Conservation (phyloP, 1,139 yeast species). For the Komagataea norvegica region DNA sequence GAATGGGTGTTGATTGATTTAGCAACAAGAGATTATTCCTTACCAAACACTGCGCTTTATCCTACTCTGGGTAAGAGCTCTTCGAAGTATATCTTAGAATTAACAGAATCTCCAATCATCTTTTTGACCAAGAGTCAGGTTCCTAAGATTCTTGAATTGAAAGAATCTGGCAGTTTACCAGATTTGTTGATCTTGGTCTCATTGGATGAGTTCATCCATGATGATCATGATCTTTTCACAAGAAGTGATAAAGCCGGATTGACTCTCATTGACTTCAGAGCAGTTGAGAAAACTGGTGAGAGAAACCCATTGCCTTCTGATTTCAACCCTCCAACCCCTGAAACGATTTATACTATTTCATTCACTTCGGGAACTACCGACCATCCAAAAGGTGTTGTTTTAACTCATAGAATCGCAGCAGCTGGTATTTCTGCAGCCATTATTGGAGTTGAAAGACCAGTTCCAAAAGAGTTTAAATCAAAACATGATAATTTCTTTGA, state of each 20-base stretch:
- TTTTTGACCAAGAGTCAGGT: slow-evolving; percentile 47
- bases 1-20: slow-evolving; percentile 61
- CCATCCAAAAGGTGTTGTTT: slow-evolving; percentile 36
- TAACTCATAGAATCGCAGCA: slow-evolving; percentile 32
- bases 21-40: slow-evolving; percentile 48
- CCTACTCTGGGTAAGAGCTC: slow-evolving; percentile 61
- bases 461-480: slow-evolving; percentile 10
- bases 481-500: slow-evolving; percentile 7
- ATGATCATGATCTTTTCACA: slow-evolving; percentile 16
- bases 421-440: slow-evolving; percentile 26
- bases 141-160: slow-evolving; percentile 36
- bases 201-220: slow-evolving; percentile 39
- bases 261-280: slow-evolving; percentile 38
- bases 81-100: slow-evolving; percentile 50
- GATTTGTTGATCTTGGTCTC: slow-evolving; percentile 37
- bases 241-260: slow-evolving; percentile 29
- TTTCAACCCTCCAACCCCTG: slow-evolving; percentile 42
- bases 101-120: slow-evolving; percentile 56
- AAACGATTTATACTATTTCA: slow-evolving; percentile 48
- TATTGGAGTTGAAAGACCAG: slow-evolving; percentile 15
- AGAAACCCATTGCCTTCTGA: slow-evolving; percentile 38
- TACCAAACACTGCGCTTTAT: slow-evolving; percentile 56
- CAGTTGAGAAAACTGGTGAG: slow-evolving; percentile 47
- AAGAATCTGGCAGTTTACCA: slow-evolving; percentile 28
- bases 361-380: slow-evolving; percentile 39